Base-by-base conservation (phyloP, 805 yeast genomes). In the Wickerhamomyces bovis region DNA sequence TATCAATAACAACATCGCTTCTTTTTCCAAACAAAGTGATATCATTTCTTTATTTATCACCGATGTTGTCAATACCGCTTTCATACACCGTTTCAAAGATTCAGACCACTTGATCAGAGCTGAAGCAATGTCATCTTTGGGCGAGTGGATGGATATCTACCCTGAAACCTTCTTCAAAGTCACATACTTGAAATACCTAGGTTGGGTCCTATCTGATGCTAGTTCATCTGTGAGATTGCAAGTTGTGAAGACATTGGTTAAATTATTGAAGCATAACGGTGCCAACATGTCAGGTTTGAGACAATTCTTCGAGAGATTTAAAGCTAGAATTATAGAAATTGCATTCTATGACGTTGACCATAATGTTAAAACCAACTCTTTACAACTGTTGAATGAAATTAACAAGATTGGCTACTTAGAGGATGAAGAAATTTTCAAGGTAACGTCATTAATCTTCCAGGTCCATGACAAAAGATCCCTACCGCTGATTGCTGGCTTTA, bases 131-230 rank as follows among this genome's bases (percentile, higher is more conserved):
- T 55, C 62, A 9, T 72, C 75, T 31, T 67, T 89, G 43, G 80
- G 88, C n/a, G 68, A 65, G 16, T 85, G 95, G 87, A 85, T 87
- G 66, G 71, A 75, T n/a, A 59, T 67, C 7, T 76, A 76, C 50
- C 95, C 96, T 0, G 89, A 84, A 47, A 67, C 72, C 45, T 89
- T 85, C 56, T 75, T 85, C 52, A 85, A 80, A 50, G 81, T 83
- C 12, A 69, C 81, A 1, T 87, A 81, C 57, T 70, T 89, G 52
- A 76, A 89, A 51, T 87, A 85, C 62, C 74, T 85, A 57, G 96
- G 96, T 5, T 85, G 95, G 95, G 69, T 87, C 30, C 67, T 90
- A 38, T 81, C 90, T n/a, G 97, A 89, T 58, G 69, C 78, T 2
- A 73, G 77, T 15, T 63, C 75, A 11, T 51, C 60, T 3, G 95